Evolutionary conservation across 495 filamentous ascomycete genomes (phyloP).

Genomic region (Aspergillus leporis): DNA sequence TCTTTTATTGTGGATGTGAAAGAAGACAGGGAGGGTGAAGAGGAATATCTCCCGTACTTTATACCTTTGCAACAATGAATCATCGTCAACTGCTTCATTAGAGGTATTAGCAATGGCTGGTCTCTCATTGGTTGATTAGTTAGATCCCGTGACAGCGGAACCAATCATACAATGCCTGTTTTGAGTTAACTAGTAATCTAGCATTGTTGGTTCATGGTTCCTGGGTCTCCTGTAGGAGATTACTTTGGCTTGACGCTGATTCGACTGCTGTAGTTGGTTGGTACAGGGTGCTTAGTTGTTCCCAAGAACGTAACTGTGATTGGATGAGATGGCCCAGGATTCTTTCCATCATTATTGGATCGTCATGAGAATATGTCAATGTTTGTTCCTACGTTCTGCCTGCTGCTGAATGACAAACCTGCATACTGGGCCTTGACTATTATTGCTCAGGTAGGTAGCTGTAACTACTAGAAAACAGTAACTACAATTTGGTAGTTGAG

Average conservation of each 20-base stretch:
- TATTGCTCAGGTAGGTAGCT: no score
- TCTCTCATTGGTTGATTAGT: conserved; percentile 25
- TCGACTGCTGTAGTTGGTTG: not conserved
- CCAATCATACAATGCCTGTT: conserved; percentile 1
- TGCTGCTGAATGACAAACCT: no score
- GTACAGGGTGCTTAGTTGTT: no score
- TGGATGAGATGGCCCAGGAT: not conserved
- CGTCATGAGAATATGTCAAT: no score
- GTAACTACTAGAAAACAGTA: no score
- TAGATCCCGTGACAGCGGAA: conserved; percentile 14
- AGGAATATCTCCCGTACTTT: conserved; percentile 24
- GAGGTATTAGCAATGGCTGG: conserved; percentile 30
- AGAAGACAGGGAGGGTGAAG: not conserved
- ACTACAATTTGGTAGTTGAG: no score
- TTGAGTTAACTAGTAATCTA: not conserved
- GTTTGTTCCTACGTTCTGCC: no score
- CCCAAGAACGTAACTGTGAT: not conserved
- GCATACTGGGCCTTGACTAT: no score
- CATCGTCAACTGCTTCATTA: conserved; percentile 6
- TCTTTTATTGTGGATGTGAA: not conserved
- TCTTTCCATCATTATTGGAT: no score
- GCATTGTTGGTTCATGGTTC: not conserved
- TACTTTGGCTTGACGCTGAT: not conserved
- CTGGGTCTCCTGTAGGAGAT: not conserved
- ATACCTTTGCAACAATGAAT: conserved; percentile 28